Conservation (phyloP, 495 filamentous ascomycete genomes). For the Evansstolkia leycettana region DNA sequence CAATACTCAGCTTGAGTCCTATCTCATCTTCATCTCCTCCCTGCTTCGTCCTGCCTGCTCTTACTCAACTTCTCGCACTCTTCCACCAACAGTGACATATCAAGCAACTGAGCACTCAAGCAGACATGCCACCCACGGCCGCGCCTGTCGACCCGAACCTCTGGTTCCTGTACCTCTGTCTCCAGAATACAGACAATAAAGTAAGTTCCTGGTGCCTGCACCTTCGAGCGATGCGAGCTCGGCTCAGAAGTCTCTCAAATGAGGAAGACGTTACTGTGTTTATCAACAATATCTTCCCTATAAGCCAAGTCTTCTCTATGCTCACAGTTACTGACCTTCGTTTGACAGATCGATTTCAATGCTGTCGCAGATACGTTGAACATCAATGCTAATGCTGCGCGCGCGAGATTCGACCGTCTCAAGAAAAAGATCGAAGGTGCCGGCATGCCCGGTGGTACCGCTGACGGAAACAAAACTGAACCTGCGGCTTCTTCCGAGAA, state of each 20-base stretch:
- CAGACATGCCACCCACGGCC: conserved; percentile 12
- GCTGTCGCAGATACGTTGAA: conserved; percentile 17
- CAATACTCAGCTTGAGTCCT: too few relatives aligned
- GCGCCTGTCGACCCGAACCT: conserved; percentile 19
- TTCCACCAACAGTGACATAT: too few relatives aligned
- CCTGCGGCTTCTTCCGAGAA: background rate
- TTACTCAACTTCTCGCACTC: too few relatives aligned
- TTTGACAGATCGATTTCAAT: conserved; percentile 27
- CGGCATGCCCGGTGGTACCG: background rate
- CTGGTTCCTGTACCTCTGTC: conserved; percentile 26
- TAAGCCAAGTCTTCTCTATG: background rate
- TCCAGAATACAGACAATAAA: conserved; percentile 19
- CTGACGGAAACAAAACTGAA: too few relatives aligned
- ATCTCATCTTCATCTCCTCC: too few relatives aligned
- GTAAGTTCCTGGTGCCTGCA: too few relatives aligned
- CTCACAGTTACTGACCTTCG: conserved; percentile 1
- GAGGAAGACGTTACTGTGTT: too few relatives aligned
- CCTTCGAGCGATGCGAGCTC: too few relatives aligned
- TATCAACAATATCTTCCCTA: too few relatives aligned
- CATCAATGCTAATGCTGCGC: conserved; percentile 22
- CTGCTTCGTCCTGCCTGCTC: too few relatives aligned
- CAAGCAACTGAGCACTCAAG: too few relatives aligned
- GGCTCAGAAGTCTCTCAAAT: too few relatives aligned
- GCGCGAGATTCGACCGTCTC: conserved; percentile 25
- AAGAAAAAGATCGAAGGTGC: conserved; percentile 18